Conservation (phyloP, 192 early-diverging fungal species). For the Allomyces macrogynus region DNA sequence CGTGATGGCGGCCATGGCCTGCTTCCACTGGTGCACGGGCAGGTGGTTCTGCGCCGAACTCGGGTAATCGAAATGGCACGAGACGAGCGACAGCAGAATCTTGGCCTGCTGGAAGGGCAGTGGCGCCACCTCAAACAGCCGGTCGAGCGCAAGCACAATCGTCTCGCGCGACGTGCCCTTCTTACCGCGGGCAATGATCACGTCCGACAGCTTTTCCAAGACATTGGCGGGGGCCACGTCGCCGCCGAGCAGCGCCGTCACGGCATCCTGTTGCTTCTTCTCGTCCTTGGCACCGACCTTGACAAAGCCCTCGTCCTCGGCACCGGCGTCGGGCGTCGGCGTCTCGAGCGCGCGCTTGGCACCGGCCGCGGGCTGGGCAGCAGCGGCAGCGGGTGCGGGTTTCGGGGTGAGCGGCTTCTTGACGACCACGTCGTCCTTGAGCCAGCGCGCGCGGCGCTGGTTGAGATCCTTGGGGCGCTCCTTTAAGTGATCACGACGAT, state of each 20-base stretch:
- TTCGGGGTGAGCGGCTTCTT: neutral
- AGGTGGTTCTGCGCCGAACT: slow-evolving; percentile 1
- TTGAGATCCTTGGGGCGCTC: neutral
- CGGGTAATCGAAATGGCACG: slow-evolving; percentile 8
- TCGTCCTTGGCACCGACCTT: slow-evolving; percentile 5
- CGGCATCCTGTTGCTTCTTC: slow-evolving; percentile 6
- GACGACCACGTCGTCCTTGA: neutral
- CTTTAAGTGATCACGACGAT: neutral
- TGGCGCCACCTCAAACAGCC: slow-evolving; percentile 2
- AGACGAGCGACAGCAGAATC: slow-evolving; percentile 6
- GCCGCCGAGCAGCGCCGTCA: slow-evolving; percentile 1
- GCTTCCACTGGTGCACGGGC: slow-evolving; percentile 5
- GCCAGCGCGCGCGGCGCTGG: neutral
- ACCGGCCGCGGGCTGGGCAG: neutral
- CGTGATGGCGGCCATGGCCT: slow-evolving; percentile 38
- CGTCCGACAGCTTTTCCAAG: slow-evolving; percentile 59
- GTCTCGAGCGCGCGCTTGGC: slow-evolving; percentile 22
- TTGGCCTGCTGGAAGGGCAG: slow-evolving; percentile 8
- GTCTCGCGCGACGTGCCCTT: slow-evolving; percentile 45
- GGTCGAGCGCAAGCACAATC: slow-evolving; percentile 2
- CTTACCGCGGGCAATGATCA: slow-evolving; percentile 72
- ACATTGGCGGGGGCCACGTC: slow-evolving; percentile 52
- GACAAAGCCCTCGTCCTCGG: slow-evolving; percentile 7
- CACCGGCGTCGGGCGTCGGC: slow-evolving; percentile 11
- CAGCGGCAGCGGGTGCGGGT: neutral